A percentile compares a stretch with the other conserved stretches of the same genome.
Conservation (phyloP, 495 filamentous ascomycete genomes). For the Lasiosphaeris hirsuta region DNA sequence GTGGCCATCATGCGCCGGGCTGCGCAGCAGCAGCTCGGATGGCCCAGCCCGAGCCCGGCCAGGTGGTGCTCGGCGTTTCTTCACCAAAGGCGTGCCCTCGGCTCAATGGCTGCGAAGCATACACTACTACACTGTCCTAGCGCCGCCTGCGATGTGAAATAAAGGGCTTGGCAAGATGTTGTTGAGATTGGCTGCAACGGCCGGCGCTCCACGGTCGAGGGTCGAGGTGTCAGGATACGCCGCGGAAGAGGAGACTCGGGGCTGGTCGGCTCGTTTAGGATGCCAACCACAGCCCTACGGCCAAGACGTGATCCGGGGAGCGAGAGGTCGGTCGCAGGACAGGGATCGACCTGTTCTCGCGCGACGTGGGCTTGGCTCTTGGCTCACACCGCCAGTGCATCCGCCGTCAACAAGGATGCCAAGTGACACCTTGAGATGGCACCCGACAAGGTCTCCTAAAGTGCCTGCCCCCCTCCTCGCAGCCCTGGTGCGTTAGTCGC, state of each 20-base stretch:
- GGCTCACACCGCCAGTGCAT: not conserved
- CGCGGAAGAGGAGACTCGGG: not conserved
- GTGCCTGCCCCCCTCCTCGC: not conserved
- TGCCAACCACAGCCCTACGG: conserved; percentile 14
- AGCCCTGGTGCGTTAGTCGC: not conserved
- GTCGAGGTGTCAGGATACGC: not conserved
- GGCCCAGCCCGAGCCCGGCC: too few relatives aligned
- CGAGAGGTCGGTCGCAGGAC: not conserved
- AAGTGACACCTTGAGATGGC: not conserved
- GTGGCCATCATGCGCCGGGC: too few relatives aligned
- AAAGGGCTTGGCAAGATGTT: not conserved
- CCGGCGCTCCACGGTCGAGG: not conserved
- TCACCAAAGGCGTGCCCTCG: too few relatives aligned
- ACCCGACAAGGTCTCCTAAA: too few relatives aligned
- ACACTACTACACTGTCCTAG: too few relatives aligned
- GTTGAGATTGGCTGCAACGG: not conserved
- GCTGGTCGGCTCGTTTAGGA: conserved; percentile 3
- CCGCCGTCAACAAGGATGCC: not conserved
- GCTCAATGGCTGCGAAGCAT: too few relatives aligned
- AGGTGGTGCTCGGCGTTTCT: too few relatives aligned
- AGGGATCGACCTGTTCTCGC: conserved; percentile 1
- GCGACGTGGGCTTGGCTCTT: not conserved
- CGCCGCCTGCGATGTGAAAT: too few relatives aligned
- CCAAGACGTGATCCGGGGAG: conserved; percentile 10
- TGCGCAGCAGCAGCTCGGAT: too few relatives aligned